These are phyloP conservation scores for Epichloe elymi DNA, from an alignment of 2,329 filamentous ascomycete species.

Conservation along the genomic window DNA sequence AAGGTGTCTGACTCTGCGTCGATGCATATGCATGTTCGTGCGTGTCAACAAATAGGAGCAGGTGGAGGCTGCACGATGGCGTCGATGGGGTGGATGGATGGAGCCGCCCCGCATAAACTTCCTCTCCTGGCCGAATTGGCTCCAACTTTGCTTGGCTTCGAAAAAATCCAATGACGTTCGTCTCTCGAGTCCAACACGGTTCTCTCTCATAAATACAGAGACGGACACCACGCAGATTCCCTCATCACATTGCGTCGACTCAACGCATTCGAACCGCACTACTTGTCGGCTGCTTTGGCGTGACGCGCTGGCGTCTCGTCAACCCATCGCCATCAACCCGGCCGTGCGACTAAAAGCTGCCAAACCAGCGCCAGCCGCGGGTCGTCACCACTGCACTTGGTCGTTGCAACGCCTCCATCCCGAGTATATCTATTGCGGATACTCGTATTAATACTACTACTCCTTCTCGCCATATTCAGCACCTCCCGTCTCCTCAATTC, in stretches of 20 bases:
- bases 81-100: neutral
- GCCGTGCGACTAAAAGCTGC: neutral
- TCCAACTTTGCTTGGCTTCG: neutral
- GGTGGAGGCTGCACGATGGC: no score
- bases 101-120: conserved; percentile 2
- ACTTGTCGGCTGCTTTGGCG: neutral
- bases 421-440: neutral
- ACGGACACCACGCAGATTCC: no score
- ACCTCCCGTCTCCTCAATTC: neutral
- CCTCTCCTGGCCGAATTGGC: conserved; percentile 4
- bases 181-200: neutral
- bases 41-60: no score
- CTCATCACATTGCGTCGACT: neutral
- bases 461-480: neutral
- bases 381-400: neutral
- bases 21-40: no score
- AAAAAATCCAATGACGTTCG: neutral
- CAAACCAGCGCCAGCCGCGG: neutral
- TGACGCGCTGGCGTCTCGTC: neutral
- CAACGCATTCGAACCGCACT: neutral
- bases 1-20: no score
- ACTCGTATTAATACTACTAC: neutral
- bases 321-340: neutral
- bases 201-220: neutral
- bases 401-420: neutral